Conservation (phyloP, 2,329 filamentous ascomycete species). For the Penicillium frequentans region DNA sequence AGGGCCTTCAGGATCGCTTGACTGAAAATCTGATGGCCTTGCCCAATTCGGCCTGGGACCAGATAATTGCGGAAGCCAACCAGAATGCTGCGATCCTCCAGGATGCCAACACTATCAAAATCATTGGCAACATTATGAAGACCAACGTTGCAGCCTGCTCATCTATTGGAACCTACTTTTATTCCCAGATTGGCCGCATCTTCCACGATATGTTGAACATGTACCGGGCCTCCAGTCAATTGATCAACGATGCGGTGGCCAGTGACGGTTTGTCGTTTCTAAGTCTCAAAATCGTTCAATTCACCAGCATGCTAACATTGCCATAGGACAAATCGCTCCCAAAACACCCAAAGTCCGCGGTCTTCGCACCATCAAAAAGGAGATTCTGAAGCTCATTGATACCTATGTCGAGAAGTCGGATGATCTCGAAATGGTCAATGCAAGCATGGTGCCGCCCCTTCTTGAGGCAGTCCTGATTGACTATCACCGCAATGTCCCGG, state of each 20-base stretch:
- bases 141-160: conserved; percentile 98
- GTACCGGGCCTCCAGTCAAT: conserved; percentile 94
- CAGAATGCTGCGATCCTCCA: conserved; percentile 83
- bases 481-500: conserved; percentile 95
- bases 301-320: not conserved
- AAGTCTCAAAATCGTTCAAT: not conserved
- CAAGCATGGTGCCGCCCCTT: conserved; percentile 92
- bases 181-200: conserved; percentile 94
- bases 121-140: conserved; percentile 99
- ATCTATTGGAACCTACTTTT: conserved; percentile 95
- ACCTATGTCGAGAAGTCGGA: conserved; percentile 98
- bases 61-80: conserved; percentile 86
- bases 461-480: conserved; percentile 91
- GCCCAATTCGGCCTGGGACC: conserved; percentile 92
- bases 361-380: conserved; percentile 96
- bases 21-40: conserved; percentile 90
- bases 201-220: conserved; percentile 99
- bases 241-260: conserved; percentile 91
- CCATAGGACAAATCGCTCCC: conserved; percentile 81
- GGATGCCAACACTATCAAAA: conserved; percentile 93
- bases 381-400: conserved; percentile 97
- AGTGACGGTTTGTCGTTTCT: conserved; percentile 64
- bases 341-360: conserved; percentile 97
- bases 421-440: conserved; percentile 87
- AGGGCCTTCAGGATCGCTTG: conserved; percentile 86